These are phyloP conservation scores for Populus simonii DNA, from an alignment of 345 rosid genomes.

Conservation along the genomic window DNA sequence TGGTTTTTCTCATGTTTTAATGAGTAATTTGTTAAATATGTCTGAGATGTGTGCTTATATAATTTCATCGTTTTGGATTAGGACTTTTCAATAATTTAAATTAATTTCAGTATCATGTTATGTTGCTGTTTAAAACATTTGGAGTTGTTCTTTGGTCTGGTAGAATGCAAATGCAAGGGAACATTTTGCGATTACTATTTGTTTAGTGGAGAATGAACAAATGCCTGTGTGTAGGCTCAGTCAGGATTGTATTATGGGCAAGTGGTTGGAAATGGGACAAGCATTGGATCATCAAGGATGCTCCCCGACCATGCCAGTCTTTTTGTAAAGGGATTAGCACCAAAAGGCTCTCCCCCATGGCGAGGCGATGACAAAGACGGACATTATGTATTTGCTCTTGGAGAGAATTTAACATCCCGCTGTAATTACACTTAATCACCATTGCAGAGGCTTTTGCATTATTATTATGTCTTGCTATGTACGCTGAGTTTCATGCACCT, in stretches of 20 bases:
- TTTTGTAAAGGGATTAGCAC: conserved; percentile 54
- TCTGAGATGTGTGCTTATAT: background rate
- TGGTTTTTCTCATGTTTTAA: background rate
- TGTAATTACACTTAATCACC: conserved; percentile 58
- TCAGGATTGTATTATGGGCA: conserved; percentile 54
- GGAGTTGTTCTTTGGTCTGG: conserved; percentile 10
- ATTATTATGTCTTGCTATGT: conserved; percentile 9
- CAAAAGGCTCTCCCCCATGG: conserved; percentile 63
- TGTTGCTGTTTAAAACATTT: background rate
- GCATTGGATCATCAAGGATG: conserved; percentile 56
- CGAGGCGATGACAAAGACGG: conserved; percentile 78
- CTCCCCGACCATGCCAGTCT: conserved; percentile 42
- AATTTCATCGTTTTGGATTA: background rate
- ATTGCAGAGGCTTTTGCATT: conserved; percentile 24
- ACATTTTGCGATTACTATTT: conserved; percentile 30
- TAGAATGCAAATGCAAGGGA: conserved; percentile 12
- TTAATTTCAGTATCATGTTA: background rate
- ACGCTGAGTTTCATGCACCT: background rate
- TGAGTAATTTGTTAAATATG: background rate
- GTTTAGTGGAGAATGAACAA: conserved; percentile 43
- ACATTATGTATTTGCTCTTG: conserved; percentile 62
- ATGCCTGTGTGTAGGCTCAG: conserved; percentile 69
- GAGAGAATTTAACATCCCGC: conserved; percentile 71
- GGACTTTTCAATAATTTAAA: background rate
- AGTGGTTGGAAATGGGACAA: conserved; percentile 57